Evolutionary conservation across 345 rosid genomes (phyloP), one percentile per base, ranked within the genome.

Genomic region (Turnera subulata): DNA sequence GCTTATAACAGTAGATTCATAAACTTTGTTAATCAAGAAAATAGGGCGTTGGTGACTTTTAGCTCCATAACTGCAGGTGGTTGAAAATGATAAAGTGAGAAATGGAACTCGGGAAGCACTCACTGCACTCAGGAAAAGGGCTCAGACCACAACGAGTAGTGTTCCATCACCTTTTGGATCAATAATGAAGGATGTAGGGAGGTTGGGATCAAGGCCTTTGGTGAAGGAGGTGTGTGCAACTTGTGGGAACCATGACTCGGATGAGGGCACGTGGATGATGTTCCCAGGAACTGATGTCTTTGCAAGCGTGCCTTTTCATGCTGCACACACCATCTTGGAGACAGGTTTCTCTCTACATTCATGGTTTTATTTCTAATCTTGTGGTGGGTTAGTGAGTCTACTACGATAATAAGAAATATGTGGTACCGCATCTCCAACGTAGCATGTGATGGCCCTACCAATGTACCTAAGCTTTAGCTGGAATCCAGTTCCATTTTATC

Each of bases 41-140:
- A 29, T 29, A 29, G 35, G 35, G 5, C 8, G 35, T 29, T 29
- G 35, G 35, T 29, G 8, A 29, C 35, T 29, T 29, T 29, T 45
- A 18, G 33, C 13, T 11, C n/a, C 48, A 14, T 16, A n/a, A 35
- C 23, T 17, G 64, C 72, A 91, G 94, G 68, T 79, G 57, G 82
- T 86, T 62, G 96, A 87, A 65, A 87, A 76, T 62, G 95, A 88
- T 66, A 80, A 72, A 68, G 44, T 78, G 46, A 81, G 96, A 72
- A 88, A 89, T 68, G 90, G 83, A 2, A 85, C 80, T 63, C 58
- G 97, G 63, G 97, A 82, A 73, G 92, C 94, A 15, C 80, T 87
- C 19, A 85, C 92, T 1, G 91, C 90, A 3, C 73, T 87, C 40
- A 74, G 93, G 80, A 87, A 72, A 81, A 84, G 69, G 65, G 91